Conservation (phyloP, 257 asterid genomes). For the Mentha longifolia region DNA sequence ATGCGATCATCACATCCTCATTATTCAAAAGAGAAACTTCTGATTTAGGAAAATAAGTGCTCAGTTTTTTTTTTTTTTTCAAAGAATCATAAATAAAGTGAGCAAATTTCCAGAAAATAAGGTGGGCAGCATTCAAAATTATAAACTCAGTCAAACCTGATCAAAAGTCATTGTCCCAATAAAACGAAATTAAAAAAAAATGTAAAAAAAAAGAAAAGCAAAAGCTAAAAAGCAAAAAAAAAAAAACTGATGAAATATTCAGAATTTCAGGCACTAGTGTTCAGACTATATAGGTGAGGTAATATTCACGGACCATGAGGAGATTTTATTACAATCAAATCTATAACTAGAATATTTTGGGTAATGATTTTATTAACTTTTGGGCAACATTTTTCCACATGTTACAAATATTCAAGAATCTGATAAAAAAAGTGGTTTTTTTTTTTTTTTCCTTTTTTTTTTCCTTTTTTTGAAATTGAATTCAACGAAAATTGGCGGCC, state of each 20-base stretch:
- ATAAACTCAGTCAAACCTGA: slow-evolving; percentile 64
- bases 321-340: slow-evolving; percentile 15
- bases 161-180: slow-evolving; percentile 35
- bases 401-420: slow-evolving; percentile 22
- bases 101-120: slow-evolving; percentile 51
- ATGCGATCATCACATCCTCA: slow-evolving; percentile 23
- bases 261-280: slow-evolving; percentile 65
- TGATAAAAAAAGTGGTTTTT: background rate
- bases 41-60: slow-evolving; percentile 16
- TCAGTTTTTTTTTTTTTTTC: background rate
- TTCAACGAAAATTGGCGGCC: slow-evolving; percentile 75
- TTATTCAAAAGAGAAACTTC: slow-evolving; percentile 23
- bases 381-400: slow-evolving; percentile 30
- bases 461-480: background rate
- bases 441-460: no score
- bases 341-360: slow-evolving; percentile 21
- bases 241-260: slow-evolving; percentile 43
- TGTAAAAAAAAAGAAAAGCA: slow-evolving; percentile 38
- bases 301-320: slow-evolving; percentile 34
- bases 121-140: slow-evolving; percentile 55
- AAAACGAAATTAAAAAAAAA: slow-evolving; percentile 17
- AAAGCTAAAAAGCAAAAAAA: slow-evolving; percentile 56
- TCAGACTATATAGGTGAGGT: slow-evolving; percentile 62
- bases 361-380: slow-evolving; percentile 28
- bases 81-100: slow-evolving; percentile 4